These are phyloP conservation scores for Selaginella tamariscina DNA, from an alignment of 75 land plant genomes.

Conservation along the genomic window DNA sequence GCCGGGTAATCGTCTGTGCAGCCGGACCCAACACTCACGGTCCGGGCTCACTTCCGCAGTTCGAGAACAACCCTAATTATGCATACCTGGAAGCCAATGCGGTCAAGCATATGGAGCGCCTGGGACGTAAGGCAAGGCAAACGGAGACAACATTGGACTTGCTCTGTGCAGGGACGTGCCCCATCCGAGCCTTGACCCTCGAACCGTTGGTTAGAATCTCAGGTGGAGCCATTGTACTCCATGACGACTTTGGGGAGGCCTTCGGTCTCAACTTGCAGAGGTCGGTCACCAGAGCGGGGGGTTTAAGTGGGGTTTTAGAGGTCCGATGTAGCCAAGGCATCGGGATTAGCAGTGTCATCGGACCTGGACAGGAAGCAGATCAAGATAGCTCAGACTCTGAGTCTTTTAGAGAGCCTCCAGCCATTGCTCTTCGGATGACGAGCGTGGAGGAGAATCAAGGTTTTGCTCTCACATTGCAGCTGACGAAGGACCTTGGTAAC, in stretches of 20 bases:
- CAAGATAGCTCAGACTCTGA: conserved; percentile 40
- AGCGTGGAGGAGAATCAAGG: conserved; percentile 92
- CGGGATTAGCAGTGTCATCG: conserved; percentile 62
- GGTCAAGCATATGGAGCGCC: conserved; percentile 81
- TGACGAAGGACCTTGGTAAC: conserved; percentile 48
- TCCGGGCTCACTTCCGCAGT: conserved; percentile 90
- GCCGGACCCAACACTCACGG: conserved; percentile 95
- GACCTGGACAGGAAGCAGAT: conserved; percentile 89
- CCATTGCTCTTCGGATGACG: conserved; percentile 55
- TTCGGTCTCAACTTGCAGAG: conserved; percentile 94
- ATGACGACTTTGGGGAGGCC: conserved; percentile 98
- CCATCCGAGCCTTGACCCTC: conserved; percentile 74
- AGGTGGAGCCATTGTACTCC: conserved; percentile 85
- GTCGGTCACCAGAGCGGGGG: conserved; percentile 67
- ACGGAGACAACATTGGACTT: conserved; percentile 71
- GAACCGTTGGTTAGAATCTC: conserved; percentile 90
- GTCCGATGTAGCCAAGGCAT: conserved; percentile 83
- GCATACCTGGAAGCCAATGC: conserved; percentile 77
- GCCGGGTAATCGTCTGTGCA: conserved; percentile 75
- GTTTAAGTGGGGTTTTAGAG: conserved; percentile 76
- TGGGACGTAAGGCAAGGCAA: conserved; percentile 65
- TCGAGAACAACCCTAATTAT: conserved; percentile 81
- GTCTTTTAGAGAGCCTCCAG: conserved; percentile 59
- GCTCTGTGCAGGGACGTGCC: conserved; percentile 97
- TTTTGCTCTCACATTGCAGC: conserved; percentile 66